These are phyloP conservation scores for Coffea humblotiana DNA, from an alignment of 305 asterid genomes.

Conservation along the genomic window DNA sequence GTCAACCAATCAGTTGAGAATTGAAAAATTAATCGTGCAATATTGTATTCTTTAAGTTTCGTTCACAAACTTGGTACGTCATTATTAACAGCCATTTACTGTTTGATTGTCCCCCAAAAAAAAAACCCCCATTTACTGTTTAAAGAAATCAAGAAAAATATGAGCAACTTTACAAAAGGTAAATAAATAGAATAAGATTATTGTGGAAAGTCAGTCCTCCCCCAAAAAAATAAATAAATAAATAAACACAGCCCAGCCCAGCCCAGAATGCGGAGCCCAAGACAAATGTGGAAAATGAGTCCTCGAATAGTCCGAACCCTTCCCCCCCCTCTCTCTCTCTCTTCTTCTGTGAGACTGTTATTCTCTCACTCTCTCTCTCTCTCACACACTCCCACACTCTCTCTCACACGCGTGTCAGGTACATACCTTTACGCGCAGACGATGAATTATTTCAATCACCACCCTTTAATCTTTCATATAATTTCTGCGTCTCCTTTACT, in stretches of 20 bases:
- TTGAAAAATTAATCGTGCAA: too few relatives aligned
- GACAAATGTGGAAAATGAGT: constrained; percentile 12
- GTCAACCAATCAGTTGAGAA: too few relatives aligned
- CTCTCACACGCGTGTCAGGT: constrained; percentile 14
- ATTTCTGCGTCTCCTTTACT: neutral
- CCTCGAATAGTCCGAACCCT: neutral
- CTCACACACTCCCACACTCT: constrained; percentile 1
- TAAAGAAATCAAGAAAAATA: neutral
- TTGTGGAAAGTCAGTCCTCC: too few relatives aligned
- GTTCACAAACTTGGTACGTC: too few relatives aligned
- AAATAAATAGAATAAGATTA: too few relatives aligned
- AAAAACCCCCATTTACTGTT: too few relatives aligned
- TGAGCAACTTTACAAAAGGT: neutral
- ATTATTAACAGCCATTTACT: too few relatives aligned
- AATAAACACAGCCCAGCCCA: neutral
- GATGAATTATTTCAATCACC: neutral
- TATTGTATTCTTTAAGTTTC: too few relatives aligned
- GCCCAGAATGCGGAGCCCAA: neutral
- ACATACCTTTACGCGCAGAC: neutral
- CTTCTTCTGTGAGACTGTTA: neutral
- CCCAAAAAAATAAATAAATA: neutral
- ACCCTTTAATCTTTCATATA: neutral
- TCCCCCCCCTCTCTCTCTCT: neutral
- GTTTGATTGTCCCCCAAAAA: neutral
- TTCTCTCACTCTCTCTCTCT: constrained; percentile 2